Percentiles rank a stretch among this genome's conserved stretches.
Evolutionary conservation across 2,329 filamentous ascomycete genomes (phyloP).

Genomic region (Aspergillus neotritici): DNA sequence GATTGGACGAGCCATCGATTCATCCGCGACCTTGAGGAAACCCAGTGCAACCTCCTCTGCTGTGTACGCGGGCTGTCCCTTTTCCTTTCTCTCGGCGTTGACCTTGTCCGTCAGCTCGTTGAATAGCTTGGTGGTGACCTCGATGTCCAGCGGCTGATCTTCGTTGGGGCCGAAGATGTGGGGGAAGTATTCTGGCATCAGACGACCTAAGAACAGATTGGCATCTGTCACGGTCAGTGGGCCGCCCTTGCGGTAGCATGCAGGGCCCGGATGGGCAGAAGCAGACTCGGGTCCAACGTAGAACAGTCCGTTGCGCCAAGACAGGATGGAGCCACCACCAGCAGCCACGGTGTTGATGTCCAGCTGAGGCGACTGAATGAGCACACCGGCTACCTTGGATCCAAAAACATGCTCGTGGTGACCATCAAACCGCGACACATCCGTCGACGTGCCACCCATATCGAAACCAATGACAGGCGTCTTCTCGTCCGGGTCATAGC

Average conservation of each 20-base stretch:
- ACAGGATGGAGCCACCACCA: conserved; percentile 64
- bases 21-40: conserved; percentile 40
- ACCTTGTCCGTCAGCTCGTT: conserved; percentile 61
- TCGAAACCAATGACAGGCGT: conserved; percentile 90
- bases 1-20: conserved; percentile 61
- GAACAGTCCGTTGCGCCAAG: conserved; percentile 85
- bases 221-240: conserved; percentile 89
- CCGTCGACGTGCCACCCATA: conserved; percentile 90
- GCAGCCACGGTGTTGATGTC: conserved; percentile 95
- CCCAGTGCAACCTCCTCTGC: conserved; percentile 36
- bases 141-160: conserved; percentile 70
- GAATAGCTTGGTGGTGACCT: conserved; percentile 70
- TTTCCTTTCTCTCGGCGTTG: conserved; percentile 48
- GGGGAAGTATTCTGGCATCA: conserved; percentile 89
- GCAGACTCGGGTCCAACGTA: conserved; percentile 90
- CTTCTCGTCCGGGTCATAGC: conserved; percentile 75
- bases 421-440: conserved; percentile 79
- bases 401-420: conserved; percentile 91
- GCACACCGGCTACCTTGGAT: conserved; percentile 88
- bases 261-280: conserved; percentile 82
- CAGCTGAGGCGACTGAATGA: conserved; percentile 84
- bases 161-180: conserved; percentile 93
- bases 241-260: conserved; percentile 87
- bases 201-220: conserved; percentile 77
- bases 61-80: conserved; percentile 50